Conservation (phyloP, 2,329 filamentous ascomycete genomes). For the Epichloe scottii region DNA sequence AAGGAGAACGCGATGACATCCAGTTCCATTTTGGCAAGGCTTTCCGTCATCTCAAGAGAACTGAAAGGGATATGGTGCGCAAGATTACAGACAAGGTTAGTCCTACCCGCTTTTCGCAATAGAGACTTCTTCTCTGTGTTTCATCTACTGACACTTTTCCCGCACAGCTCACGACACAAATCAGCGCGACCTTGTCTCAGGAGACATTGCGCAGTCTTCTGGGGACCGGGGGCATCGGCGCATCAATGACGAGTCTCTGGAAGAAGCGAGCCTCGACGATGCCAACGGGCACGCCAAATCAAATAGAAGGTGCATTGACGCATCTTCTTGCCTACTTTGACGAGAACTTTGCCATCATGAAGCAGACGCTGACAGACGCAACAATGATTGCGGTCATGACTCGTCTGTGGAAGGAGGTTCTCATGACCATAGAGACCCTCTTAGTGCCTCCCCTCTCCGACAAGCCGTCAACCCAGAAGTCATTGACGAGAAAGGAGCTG, state of each 20-base stretch:
- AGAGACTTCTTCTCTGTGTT: background rate
- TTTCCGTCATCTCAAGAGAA: constrained; percentile 87
- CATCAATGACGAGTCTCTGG: constrained; percentile 60
- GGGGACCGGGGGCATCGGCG: constrained; percentile 55
- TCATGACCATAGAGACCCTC: constrained; percentile 79
- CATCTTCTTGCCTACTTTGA: constrained; percentile 91
- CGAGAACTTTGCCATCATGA: constrained; percentile 98
- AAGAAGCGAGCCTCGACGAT: constrained; percentile 44
- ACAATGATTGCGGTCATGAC: constrained; percentile 99
- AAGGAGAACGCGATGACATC: constrained; percentile 95
- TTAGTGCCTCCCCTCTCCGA: constrained; percentile 90
- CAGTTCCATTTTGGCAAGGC: constrained; percentile 98
- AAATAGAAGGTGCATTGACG: constrained; percentile 70
- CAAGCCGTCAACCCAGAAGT: constrained; percentile 77
- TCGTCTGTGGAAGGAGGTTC: constrained; percentile 91
- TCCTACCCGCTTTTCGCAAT: background rate
- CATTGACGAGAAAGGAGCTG: constrained; percentile 74
- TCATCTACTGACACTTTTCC: background rate
- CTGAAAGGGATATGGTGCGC: constrained; percentile 94
- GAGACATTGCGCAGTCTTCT: constrained; percentile 67
- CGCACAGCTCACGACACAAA: constrained; percentile 72
- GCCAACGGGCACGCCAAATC: constrained; percentile 51
- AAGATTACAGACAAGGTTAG: constrained; percentile 93
- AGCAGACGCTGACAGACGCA: constrained; percentile 81
- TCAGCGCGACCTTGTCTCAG: constrained; percentile 75